A percentile compares a stretch with the other conserved stretches of the same genome.
Evolutionary conservation across 257 asterid genomes (phyloP).

Genomic region (Hygrophila difformis): DNA sequence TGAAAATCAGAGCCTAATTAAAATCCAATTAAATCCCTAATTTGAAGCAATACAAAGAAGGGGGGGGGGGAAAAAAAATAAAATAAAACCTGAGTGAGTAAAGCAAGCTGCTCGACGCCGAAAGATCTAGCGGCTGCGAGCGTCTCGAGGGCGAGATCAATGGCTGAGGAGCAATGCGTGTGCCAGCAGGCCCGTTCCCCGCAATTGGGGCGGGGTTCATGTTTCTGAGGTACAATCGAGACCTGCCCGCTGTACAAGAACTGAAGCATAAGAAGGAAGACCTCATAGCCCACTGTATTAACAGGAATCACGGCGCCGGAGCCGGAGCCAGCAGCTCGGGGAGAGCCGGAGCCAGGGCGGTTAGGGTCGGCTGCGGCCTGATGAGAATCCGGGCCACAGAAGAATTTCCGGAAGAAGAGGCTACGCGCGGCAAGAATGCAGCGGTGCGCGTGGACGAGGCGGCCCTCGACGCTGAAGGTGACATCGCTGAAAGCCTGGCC

Average conservation of each 20-base stretch:
- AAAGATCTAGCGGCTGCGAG: constrained; percentile 89
- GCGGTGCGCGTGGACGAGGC: constrained; percentile 78
- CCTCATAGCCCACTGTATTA: constrained; percentile 56
- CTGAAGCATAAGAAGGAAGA: constrained; percentile 57
- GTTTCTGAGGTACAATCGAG: constrained; percentile 80
- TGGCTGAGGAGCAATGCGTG: constrained; percentile 92
- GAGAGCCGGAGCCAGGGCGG: too few relatives aligned
- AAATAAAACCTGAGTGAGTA: constrained; percentile 65
- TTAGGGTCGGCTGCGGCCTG: too few relatives aligned
- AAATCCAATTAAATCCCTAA: background rate
- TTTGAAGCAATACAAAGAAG: too few relatives aligned
- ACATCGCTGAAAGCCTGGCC: constrained; percentile 97
- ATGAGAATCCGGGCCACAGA: constrained; percentile 63
- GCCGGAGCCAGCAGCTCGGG: too few relatives aligned
- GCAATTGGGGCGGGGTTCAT: constrained; percentile 74
- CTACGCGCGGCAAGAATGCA: constrained; percentile 91
- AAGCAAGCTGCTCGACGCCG: constrained; percentile 79
- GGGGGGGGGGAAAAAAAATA: background rate
- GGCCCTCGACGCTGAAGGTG: constrained; percentile 93
- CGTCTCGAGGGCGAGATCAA: constrained; percentile 77
- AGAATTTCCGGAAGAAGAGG: constrained; percentile 78
- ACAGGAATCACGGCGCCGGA: constrained; percentile 41
- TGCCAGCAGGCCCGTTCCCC: constrained; percentile 87
- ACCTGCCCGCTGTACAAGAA: constrained; percentile 80
- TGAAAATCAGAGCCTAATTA: background rate